A percentile compares a stretch with the other conserved stretches of the same genome.
Conservation (phyloP, 345 rosid genomes). For the Hirschfeldia incana region DNA sequence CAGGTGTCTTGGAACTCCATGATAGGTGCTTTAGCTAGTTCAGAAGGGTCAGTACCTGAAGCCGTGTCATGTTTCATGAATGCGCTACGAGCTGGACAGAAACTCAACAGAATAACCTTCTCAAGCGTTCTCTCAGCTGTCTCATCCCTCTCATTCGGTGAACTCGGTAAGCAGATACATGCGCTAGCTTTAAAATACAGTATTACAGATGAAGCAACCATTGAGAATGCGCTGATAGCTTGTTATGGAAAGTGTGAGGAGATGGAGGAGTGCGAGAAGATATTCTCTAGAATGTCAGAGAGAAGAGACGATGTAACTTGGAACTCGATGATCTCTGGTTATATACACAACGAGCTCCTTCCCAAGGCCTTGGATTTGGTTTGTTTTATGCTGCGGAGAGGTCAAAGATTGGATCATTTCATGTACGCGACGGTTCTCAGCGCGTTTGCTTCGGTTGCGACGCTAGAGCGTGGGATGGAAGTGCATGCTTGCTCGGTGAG, state of each 20-base stretch:
- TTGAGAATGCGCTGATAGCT: conserved; percentile 82
- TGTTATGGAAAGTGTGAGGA: conserved; percentile 85
- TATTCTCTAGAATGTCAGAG: conserved; percentile 75
- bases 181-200: conserved; percentile 56
- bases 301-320: conserved; percentile 81
- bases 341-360: conserved; percentile 69
- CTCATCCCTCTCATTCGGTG: conserved; percentile 53
- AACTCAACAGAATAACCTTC: conserved; percentile 67
- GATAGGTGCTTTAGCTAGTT: conserved; percentile 72
- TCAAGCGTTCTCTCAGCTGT: conserved; percentile 65
- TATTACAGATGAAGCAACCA: conserved; percentile 49
- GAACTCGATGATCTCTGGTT: conserved; percentile 92
- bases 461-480: conserved; percentile 91
- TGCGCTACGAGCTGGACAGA: conserved; percentile 68
- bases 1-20: conserved; percentile 91
- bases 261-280: conserved; percentile 72
- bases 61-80: conserved; percentile 54
- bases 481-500: conserved; percentile 81
- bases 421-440: conserved; percentile 93
- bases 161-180: conserved; percentile 68
- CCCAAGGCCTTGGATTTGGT: conserved; percentile 80
- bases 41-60: conserved; percentile 51
- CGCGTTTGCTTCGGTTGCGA: conserved; percentile 91
- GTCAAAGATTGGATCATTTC: conserved; percentile 71
- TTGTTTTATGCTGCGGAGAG: conserved; percentile 73